phyloP scores from a whole-genome alignment of 441 rosid genomes.

The Pelargonium australe region DNA sequence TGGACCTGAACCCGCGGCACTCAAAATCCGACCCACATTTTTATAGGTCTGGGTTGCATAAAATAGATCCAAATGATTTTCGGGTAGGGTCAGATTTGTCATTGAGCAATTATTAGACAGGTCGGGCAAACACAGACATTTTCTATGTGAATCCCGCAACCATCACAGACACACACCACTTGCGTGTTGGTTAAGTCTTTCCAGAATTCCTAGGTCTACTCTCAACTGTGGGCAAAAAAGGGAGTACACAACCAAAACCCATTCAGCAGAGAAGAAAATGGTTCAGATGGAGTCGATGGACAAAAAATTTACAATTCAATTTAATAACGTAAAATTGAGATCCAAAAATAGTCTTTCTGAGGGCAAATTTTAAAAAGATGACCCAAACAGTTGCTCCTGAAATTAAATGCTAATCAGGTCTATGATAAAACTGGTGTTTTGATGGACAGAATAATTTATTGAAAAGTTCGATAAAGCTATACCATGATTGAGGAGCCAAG shows the following conservation, averaged over 20 bases:
- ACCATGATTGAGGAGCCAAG: constrained; percentile 97
- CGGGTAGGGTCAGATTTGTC: too few relatives aligned
- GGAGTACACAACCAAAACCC: background rate
- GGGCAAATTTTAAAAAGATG: background rate
- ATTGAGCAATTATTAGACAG: too few relatives aligned
- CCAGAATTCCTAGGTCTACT: too few relatives aligned
- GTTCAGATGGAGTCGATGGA: background rate
- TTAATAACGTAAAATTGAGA: background rate
- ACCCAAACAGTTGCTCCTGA: background rate
- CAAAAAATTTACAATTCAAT: background rate
- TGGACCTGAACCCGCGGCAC: too few relatives aligned
- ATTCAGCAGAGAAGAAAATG: background rate
- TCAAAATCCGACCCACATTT: too few relatives aligned
- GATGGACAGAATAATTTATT: constrained; percentile 11
- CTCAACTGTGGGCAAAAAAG: too few relatives aligned
- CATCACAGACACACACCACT: too few relatives aligned
- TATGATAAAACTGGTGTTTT: constrained; percentile 1
- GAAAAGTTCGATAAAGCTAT: constrained; percentile 30
- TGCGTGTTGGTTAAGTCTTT: too few relatives aligned
- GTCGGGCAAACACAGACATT: too few relatives aligned
- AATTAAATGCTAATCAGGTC: background rate
- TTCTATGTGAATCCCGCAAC: too few relatives aligned
- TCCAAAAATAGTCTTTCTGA: background rate
- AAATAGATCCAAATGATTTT: too few relatives aligned
- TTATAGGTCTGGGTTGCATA: too few relatives aligned